Conservation (phyloP, 768 basidiomycete species). For the Boletus sensibilis region DNA sequence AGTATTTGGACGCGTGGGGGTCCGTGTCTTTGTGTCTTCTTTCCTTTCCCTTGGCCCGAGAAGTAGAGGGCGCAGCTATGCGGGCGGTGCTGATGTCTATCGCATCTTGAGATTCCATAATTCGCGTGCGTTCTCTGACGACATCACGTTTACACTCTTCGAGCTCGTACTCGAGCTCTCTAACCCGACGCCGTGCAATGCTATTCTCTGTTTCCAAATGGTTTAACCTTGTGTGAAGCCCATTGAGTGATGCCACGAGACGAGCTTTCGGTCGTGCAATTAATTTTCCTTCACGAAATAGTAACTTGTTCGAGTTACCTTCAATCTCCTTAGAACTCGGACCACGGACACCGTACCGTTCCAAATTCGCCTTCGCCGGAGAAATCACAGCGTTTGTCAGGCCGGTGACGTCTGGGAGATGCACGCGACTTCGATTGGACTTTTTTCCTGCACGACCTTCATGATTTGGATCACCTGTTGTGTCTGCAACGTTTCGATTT, state of each 20-base stretch:
- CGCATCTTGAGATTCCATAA: conserved; percentile 54
- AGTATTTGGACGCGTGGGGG: conserved; percentile 50
- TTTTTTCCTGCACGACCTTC: conserved; percentile 17
- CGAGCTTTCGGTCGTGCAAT: conserved; percentile 43
- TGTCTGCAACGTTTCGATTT: conserved; percentile 26
- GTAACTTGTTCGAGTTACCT: conserved; percentile 41
- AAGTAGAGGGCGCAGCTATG: conserved; percentile 16
- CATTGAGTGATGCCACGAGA: conserved; percentile 57
- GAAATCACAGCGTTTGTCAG: conserved; percentile 76
- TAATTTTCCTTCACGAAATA: not conserved
- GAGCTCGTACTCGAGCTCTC: conserved; percentile 83
- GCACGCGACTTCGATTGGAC: conserved; percentile 42
- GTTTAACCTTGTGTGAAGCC: conserved; percentile 65
- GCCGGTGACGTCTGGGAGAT: conserved; percentile 82
- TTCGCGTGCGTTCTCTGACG: conserved; percentile 61
- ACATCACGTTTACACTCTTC: conserved; percentile 83
- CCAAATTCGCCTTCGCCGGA: conserved; percentile 56
- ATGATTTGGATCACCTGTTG: conserved; percentile 2
- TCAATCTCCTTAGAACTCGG: conserved; percentile 58
- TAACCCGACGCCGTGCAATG: conserved; percentile 76
- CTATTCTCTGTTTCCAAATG: conserved; percentile 81
- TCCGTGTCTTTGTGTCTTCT: conserved; percentile 38
- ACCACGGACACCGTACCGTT: conserved; percentile 50
- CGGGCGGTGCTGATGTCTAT: conserved; percentile 20
- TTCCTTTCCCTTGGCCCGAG: conserved; percentile 30